Evolutionary conservation across 2,329 filamentous ascomycete species (phyloP), one percentile per base, ranked within the genome.

Genomic region (Chaetothyriales sp.): DNA sequence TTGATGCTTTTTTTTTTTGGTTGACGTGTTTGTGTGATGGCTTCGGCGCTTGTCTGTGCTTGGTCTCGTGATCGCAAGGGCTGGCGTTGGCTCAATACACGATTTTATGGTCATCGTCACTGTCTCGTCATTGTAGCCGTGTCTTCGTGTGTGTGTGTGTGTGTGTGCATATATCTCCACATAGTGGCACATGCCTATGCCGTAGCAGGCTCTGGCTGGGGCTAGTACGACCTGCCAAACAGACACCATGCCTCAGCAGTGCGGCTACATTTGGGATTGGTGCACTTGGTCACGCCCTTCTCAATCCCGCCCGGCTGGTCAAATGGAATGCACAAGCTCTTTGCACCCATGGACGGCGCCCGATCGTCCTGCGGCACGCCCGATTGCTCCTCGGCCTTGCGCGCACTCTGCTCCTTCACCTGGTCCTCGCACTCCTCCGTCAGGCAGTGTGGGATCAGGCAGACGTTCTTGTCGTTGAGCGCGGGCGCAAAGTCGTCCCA

Each of bases 401-500:
- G 83, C 44, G 85, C 87, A 57, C 87, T 94, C 66, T 89, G 76
- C 52, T 94, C 88, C 79, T 97, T 97, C 73, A 97, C 88, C 68
- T 87, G 81, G 63, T 95, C 90, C 71, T 95, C 90, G 65, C 90
- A 97, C 66, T 86, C 81, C 54, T 80, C 80, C 10, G 80, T 85
- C 56, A 89, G 74, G 67, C 94, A 98, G 75, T 88, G 86, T 50
- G 90, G 90, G 59, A 97, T 94, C 54, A 97, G 74, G 44, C 94
- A 83, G 44, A 97, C 82, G 65, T 97, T 95, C 78, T 94, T 94
- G 66, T 78, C 75, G 69, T 98, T 92, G 43, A 98, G 80, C 0
- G 87, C 82, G 6, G 92, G 90, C 46, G 92, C 80, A 51, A 98
- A 94, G 50, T 95, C 84, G 43, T 87, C 83, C 92, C 92, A 98